Evolutionary conservation across 2,329 filamentous ascomycete genomes (phyloP).

Genomic region (Nigrospora sphaerica): DNA sequence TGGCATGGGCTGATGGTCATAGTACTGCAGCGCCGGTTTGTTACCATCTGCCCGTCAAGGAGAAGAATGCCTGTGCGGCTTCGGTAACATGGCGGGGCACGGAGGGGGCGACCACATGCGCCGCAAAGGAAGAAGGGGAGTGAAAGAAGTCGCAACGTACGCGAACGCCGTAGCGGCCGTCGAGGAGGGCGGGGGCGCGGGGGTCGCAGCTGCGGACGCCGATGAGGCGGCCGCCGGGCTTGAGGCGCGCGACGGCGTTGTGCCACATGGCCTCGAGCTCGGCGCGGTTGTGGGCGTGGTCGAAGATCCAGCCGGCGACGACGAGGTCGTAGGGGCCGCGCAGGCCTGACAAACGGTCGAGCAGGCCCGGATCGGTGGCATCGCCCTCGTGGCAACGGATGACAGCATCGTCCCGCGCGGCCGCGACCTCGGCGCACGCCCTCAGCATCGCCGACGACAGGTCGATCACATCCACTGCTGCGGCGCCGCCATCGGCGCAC

Average conservation of each 20-base stretch:
- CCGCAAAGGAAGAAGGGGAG: no score
- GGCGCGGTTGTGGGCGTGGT: conserved; percentile 4
- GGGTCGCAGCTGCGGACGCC: conserved; percentile 9
- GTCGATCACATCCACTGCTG: no score
- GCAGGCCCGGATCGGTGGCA: conserved; percentile 1
- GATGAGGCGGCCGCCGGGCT: conserved; percentile 10
- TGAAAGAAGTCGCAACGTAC: no score
- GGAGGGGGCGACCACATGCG: no score
- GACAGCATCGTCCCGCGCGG: no score
- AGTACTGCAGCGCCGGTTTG: not conserved
- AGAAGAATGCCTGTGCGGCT: no score
- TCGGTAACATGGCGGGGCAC: no score
- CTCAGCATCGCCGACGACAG: no score
- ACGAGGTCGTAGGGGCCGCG: conserved; percentile 11
- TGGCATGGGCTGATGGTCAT: conserved; percentile 8
- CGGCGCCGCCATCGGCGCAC: no score
- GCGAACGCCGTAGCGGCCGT: not conserved
- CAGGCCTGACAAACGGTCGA: conserved; percentile 5
- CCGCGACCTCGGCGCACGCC: no score
- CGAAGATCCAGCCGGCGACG: conserved; percentile 11
- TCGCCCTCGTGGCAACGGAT: conserved; percentile 7
- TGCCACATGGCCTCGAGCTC: conserved; percentile 9
- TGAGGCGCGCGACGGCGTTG: conserved; percentile 6
- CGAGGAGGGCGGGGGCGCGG: not conserved
- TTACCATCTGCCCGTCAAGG: no score